These are phyloP conservation scores for Alloteropsis angusta DNA, from an alignment of 202 grass and related monocot species.

Conservation along the genomic window DNA sequence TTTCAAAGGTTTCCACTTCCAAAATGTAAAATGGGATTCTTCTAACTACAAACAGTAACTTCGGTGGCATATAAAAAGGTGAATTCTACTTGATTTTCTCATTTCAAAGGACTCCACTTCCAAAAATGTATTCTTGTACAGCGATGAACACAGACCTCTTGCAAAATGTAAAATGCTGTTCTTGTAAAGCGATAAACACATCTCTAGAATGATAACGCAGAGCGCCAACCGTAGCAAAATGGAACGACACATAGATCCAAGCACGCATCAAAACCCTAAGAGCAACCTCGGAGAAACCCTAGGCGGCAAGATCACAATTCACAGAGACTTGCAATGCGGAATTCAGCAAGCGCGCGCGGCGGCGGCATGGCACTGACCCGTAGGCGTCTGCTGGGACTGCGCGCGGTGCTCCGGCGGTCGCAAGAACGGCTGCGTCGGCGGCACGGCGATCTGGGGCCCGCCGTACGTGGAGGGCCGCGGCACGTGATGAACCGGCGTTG, in stretches of 20 bases:
- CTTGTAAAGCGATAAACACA: no score
- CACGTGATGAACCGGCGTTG: background rate
- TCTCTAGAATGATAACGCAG: no score
- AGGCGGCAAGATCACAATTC: background rate
- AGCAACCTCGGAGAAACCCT: background rate
- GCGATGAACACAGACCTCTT: no score
- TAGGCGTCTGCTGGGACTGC: conserved; percentile 16
- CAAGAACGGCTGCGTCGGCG: background rate
- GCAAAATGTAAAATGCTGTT: no score
- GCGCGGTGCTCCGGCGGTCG: background rate
- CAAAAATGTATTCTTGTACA: no score
- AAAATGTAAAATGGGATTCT: background rate
- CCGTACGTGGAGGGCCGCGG: background rate
- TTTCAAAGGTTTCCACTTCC: background rate
- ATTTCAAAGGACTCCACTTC: no score
- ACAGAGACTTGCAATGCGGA: background rate
- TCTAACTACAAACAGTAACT: background rate
- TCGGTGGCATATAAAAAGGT: no score
- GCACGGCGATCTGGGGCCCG: background rate
- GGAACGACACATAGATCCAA: background rate
- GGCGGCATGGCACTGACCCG: conserved; percentile 21
- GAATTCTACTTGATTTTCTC: no score
- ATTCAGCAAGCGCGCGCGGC: background rate
- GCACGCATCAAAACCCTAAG: conserved; percentile 27
- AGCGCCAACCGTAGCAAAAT: background rate